phyloP scores from a whole-genome alignment of 192 early-diverging fungal species.

The Cetraspora pellucida region DNA sequence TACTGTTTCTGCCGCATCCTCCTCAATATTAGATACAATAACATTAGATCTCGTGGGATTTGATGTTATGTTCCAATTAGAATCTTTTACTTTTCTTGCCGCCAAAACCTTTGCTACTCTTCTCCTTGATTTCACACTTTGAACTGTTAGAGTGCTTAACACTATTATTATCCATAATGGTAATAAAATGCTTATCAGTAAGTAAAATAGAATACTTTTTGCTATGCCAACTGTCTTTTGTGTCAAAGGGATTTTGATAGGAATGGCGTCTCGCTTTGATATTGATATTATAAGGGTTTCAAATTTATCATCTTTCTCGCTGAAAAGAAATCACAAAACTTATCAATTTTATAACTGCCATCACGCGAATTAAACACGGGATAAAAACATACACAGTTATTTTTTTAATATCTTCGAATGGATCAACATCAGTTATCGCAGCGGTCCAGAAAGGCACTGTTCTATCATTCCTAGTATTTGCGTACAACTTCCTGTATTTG shows the following conservation, averaged over 20 bases:
- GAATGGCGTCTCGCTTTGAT: constrained; percentile 19
- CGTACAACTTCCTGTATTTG: constrained; percentile 48
- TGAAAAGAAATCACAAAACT: background rate
- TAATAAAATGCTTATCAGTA: constrained; percentile 39
- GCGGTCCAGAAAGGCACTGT: constrained; percentile 67
- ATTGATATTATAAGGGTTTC: constrained; percentile 9
- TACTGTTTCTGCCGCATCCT: background rate
- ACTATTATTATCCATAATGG: constrained; percentile 46
- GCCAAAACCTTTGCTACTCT: constrained; percentile 34
- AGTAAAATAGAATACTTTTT: constrained; percentile 30
- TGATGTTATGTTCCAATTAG: background rate
- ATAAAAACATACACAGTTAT: constrained; percentile 49
- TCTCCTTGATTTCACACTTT: constrained; percentile 47
- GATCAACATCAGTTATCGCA: constrained; percentile 50
- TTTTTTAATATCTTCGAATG: constrained; percentile 44
- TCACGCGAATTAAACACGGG: background rate
- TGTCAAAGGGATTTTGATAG: constrained; percentile 27
- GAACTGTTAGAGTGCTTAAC: constrained; percentile 37
- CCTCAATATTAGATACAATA: constrained; percentile 10
- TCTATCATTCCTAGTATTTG: constrained; percentile 54
- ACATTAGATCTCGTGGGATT: background rate
- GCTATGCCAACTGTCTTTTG: background rate
- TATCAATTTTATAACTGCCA: background rate
- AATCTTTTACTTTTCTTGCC: background rate
- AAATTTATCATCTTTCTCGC: constrained; percentile 9